These are phyloP conservation scores for Curvularia sp. DNA, from an alignment of 2,329 filamentous ascomycete species.

Conservation along the genomic window DNA sequence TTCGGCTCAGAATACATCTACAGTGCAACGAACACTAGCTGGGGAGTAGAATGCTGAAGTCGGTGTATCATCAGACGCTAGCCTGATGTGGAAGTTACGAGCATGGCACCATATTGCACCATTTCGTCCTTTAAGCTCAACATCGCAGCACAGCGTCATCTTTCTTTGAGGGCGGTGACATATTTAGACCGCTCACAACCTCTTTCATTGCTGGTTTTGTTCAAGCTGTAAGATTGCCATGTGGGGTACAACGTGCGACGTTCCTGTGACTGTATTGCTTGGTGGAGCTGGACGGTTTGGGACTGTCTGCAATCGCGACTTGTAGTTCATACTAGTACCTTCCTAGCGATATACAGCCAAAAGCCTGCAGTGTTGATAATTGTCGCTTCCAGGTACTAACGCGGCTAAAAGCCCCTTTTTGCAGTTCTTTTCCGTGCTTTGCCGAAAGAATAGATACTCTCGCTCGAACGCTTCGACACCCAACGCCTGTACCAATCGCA, in stretches of 20 bases:
- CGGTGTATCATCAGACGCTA: constrained; percentile 23
- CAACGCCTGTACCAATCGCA: constrained; percentile 11
- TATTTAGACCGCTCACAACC: background rate
- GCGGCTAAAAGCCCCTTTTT: background rate
- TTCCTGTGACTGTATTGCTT: background rate
- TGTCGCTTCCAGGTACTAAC: background rate
- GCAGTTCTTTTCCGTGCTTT: background rate
- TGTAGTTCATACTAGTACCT: background rate
- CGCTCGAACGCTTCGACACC: constrained; percentile 14
- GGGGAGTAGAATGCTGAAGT: constrained; percentile 19
- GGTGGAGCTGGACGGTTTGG: background rate
- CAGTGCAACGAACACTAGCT: background rate
- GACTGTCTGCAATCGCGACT: background rate
- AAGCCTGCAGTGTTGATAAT: background rate
- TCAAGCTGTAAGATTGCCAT: background rate
- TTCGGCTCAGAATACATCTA: background rate
- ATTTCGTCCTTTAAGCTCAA: constrained; percentile 22
- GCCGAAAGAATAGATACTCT: background rate
- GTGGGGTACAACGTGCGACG: background rate
- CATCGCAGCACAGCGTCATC: constrained; percentile 7
- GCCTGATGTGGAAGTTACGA: constrained; percentile 19
- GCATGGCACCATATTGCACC: constrained; percentile 31
- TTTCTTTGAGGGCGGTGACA: background rate
- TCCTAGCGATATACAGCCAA: background rate
- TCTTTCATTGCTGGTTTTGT: background rate